phyloP scores from a whole-genome alignment of 352 stramenopile species.

The Poterioochromonas sp. region DNA sequence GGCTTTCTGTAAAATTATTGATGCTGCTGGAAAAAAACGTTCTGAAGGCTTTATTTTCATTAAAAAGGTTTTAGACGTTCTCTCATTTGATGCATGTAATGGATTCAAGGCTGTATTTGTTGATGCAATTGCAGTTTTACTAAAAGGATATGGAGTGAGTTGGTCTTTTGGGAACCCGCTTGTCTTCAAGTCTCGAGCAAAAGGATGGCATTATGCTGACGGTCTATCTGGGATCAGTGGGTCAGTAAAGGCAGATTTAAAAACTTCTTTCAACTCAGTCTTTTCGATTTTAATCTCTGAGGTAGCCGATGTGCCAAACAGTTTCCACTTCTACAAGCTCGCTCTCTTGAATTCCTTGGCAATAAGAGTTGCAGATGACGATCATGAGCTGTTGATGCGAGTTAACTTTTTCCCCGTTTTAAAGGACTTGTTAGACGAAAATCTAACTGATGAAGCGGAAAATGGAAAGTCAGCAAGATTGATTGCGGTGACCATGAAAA shows the following conservation, averaged over 20 bases:
- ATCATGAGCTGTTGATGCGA: constrained; percentile 2
- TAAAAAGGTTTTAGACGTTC: no score
- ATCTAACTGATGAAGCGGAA: not conserved
- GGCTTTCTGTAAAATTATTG: no score
- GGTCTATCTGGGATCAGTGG: not conserved
- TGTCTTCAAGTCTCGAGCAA: no score
- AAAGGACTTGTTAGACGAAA: constrained; percentile 17
- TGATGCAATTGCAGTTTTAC: no score
- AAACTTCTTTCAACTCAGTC: not conserved
- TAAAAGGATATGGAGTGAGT: no score
- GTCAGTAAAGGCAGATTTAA: not conserved
- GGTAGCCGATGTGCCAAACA: not conserved
- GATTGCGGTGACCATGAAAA: not conserved
- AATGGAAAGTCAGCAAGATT: not conserved
- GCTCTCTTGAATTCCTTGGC: not conserved
- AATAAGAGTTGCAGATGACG: not conserved
- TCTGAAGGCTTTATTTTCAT: no score
- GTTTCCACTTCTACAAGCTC: not conserved
- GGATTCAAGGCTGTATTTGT: no score
- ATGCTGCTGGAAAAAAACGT: no score
- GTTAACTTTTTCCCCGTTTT: constrained; percentile 10
- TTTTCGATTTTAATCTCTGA: not conserved
- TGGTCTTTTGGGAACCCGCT: no score
- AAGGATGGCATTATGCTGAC: constrained; percentile 7
- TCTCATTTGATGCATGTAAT: no score